Evolutionary conservation across 129 eudicot species (phyloP).

Genomic region (Gnaphalium uliginosum): DNA sequence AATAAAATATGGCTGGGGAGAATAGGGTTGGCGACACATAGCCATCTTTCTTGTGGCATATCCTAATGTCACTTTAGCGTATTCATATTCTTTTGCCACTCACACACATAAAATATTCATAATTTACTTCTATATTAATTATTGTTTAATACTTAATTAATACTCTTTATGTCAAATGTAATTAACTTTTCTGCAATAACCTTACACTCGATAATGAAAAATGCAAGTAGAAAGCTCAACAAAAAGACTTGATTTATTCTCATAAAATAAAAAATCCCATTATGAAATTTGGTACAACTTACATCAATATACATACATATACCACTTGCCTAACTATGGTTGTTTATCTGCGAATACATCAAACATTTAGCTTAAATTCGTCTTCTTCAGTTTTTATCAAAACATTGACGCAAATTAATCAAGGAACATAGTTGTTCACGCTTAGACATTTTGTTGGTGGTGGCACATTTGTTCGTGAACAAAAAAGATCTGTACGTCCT

Average conservation of each 20-base stretch:
- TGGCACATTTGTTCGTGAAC: too few species aligned
- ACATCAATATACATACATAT: too few species aligned
- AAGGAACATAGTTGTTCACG: too few species aligned
- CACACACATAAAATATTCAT: background rate
- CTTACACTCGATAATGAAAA: background rate
- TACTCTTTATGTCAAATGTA: background rate
- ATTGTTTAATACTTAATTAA: background rate
- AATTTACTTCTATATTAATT: too few species aligned
- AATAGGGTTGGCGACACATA: constrained; percentile 26
- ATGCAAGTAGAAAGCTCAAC: background rate
- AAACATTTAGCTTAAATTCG: too few species aligned
- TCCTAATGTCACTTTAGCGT: constrained; percentile 20
- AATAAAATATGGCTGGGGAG: constrained; percentile 14
- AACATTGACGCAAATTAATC: too few species aligned
- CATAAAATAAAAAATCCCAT: background rate
- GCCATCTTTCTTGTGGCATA: constrained; percentile 34
- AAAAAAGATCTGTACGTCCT: too few species aligned
- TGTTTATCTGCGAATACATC: too few species aligned
- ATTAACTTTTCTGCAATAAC: background rate
- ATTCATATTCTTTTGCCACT: constrained; percentile 24
- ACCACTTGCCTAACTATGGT: too few species aligned
- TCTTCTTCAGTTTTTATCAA: too few species aligned
- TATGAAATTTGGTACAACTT: background rate
- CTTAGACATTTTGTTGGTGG: too few species aligned
- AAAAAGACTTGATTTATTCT: background rate